phyloP scores from a whole-genome alignment of 306 rosid species.

The Lagenaria siceraria region DNA sequence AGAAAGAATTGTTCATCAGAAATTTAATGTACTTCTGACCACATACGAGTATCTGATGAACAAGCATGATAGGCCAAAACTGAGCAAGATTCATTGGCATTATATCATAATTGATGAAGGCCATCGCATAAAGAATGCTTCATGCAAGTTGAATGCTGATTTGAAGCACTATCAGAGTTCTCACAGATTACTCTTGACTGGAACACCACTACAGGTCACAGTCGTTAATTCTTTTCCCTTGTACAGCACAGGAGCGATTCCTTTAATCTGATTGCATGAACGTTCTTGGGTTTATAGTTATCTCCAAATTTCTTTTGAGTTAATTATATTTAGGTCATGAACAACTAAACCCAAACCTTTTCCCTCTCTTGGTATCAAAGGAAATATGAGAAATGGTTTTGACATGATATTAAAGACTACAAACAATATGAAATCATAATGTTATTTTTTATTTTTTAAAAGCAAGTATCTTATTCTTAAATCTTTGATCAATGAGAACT shows the following conservation, averaged over 20 bases:
- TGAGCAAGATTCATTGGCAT: constrained; percentile 94
- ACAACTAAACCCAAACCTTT: not conserved
- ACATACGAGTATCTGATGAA: constrained; percentile 98
- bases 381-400: not conserved
- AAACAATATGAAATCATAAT: not conserved
- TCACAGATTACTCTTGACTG: constrained; percentile 95
- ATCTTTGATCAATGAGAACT: not conserved
- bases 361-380: not conserved
- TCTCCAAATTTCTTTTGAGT: not conserved
- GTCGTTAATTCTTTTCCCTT: constrained; percentile 10
- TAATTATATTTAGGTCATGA: not conserved
- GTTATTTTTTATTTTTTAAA: too few relatives aligned
- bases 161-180: constrained; percentile 90
- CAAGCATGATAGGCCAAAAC: constrained; percentile 98
- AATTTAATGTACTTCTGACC: constrained; percentile 92
- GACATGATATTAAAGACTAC: not conserved
- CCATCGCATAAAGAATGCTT: constrained; percentile 99
- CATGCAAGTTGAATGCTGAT: constrained; percentile 97
- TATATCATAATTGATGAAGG: constrained; percentile 97
- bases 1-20: constrained; percentile 87
- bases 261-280: not conserved
- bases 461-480: not conserved
- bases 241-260: not conserved
- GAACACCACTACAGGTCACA: constrained; percentile 92
- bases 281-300: not conserved